These are phyloP conservation scores for Ceratocystis smalleyi DNA, from an alignment of 2,329 filamentous ascomycete species.

Conservation along the genomic window DNA sequence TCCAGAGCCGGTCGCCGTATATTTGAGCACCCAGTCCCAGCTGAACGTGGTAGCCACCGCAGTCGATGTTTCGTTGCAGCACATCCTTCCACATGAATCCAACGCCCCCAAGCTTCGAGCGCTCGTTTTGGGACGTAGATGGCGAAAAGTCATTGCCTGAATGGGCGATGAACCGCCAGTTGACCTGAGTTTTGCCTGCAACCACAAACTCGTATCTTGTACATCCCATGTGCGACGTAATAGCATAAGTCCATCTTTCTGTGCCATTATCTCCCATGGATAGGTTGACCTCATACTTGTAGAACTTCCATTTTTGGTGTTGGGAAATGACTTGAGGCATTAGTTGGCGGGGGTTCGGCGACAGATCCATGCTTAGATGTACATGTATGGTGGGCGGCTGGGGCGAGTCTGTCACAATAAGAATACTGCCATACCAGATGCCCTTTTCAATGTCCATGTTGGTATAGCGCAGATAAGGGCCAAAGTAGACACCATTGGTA, in stretches of 20 bases:
- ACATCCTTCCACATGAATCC: constrained; percentile 99
- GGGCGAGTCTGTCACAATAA: constrained; percentile 78
- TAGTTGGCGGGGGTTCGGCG: constrained; percentile 79
- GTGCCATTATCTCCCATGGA: constrained; percentile 73
- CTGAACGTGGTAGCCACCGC: constrained; percentile 88
- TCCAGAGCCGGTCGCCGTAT: constrained; percentile 90
- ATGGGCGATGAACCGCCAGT: constrained; percentile 91
- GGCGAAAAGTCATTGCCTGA: constrained; percentile 93
- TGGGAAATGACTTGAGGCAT: constrained; percentile 68
- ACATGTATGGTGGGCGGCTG: constrained; percentile 94
- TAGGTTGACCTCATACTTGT: constrained; percentile 82
- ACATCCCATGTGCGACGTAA: constrained; percentile 90
- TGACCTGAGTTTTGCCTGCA: constrained; percentile 74
- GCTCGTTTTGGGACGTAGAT: constrained; percentile 71
- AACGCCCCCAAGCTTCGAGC: constrained; percentile 70
- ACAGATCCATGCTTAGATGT: constrained; percentile 77
- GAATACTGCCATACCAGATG: constrained; percentile 80
- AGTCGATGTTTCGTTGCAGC: constrained; percentile 90
- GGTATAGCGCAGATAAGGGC: constrained; percentile 83
- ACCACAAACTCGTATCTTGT: constrained; percentile 97
- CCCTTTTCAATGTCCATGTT: constrained; percentile 95
- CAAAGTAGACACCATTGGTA: constrained; percentile 95
- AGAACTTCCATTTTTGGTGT: constrained; percentile 90
- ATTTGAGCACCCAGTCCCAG: constrained; percentile 88
- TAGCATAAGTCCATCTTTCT: constrained; percentile 90